A percentile compares a stretch with the other conserved stretches of the same genome.
These are phyloP conservation scores for Mesotaenium endlicherianum DNA, from an alignment of 139 green algal genomes.

Conservation along the genomic window DNA sequence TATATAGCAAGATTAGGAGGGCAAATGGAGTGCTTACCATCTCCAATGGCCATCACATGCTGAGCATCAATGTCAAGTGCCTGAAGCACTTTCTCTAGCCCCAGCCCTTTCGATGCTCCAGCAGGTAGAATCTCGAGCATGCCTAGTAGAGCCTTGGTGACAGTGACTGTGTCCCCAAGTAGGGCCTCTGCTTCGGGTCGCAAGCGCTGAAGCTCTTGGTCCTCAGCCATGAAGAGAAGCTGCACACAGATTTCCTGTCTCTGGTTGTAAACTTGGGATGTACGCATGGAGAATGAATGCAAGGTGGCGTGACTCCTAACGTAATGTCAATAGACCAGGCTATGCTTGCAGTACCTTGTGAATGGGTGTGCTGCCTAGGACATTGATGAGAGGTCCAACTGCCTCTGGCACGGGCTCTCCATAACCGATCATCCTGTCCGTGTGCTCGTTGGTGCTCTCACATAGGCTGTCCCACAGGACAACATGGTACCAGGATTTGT, in stretches of 20 bases:
- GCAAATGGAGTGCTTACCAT: not conserved
- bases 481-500: not conserved
- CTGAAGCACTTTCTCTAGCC: conserved; percentile 12
- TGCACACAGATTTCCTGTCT: conserved; percentile 10
- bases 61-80: not conserved
- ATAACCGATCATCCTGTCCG: conserved; percentile 31
- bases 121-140: conserved; percentile 37
- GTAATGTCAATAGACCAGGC: not conserved
- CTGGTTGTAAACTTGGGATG: too few species aligned
- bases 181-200: not conserved
- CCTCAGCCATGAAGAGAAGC: conserved; percentile 26
- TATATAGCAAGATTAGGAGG: not conserved
- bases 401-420: conserved; percentile 30
- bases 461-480: conserved; percentile 7
- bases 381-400: conserved; percentile 1
- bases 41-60: conserved; percentile 31
- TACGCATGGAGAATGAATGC: too few species aligned
- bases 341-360: conserved; percentile 19
- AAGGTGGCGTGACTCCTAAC: too few species aligned
- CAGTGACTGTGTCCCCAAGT: conserved; percentile 1
- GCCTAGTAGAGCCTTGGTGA: conserved; percentile 16
- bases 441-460: conserved; percentile 17
- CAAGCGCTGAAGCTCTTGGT: not conserved
- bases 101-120: conserved; percentile 19
- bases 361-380: conserved; percentile 17